Conservation (phyloP, 176 grass and related monocot species). For the Raddia distichophylla region DNA sequence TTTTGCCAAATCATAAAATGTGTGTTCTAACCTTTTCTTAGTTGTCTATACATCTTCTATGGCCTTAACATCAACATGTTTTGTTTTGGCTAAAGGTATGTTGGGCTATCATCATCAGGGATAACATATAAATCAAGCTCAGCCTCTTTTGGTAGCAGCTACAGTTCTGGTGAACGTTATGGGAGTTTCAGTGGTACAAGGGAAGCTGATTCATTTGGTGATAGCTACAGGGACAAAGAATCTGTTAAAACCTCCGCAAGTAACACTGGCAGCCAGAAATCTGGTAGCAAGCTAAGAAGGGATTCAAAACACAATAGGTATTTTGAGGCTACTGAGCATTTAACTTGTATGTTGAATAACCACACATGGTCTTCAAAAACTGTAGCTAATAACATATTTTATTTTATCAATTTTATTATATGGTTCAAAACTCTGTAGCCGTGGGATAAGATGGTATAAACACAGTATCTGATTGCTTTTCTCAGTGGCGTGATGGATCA, state of each 20-base stretch:
- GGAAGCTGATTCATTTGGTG: slow-evolving; percentile 69
- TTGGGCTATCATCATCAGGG: slow-evolving; percentile 92
- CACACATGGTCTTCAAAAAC: slow-evolving; percentile 14
- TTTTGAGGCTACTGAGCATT: slow-evolving; percentile 16
- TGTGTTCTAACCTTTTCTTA: slow-evolving; percentile 8
- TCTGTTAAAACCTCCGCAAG: slow-evolving; percentile 54
- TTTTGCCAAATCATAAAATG: slow-evolving; percentile 21
- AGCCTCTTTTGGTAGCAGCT: slow-evolving; percentile 62
- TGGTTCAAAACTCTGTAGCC: slow-evolving; percentile 4
- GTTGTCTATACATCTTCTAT: slow-evolving; percentile 1
- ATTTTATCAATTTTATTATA: slow-evolving; percentile 14
- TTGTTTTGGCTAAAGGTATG: slow-evolving; percentile 67
- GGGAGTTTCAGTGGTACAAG: slow-evolving; percentile 78
- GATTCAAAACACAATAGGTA: slow-evolving; percentile 48
- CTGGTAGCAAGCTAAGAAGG: slow-evolving; percentile 64
- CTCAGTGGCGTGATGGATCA: slow-evolving; percentile 5
- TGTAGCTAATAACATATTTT: background rate
- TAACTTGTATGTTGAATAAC: slow-evolving; percentile 22
- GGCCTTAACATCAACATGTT: slow-evolving; percentile 31
- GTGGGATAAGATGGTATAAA: slow-evolving; percentile 2
- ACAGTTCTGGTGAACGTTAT: slow-evolving; percentile 66
- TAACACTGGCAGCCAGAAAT: slow-evolving; percentile 41
- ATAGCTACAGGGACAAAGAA: slow-evolving; percentile 67
- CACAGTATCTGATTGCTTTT: background rate
- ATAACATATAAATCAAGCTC: slow-evolving; percentile 87